Base-by-base conservation (phyloP, 345 rosid species). In the Arabidopsis arenosa region DNA sequence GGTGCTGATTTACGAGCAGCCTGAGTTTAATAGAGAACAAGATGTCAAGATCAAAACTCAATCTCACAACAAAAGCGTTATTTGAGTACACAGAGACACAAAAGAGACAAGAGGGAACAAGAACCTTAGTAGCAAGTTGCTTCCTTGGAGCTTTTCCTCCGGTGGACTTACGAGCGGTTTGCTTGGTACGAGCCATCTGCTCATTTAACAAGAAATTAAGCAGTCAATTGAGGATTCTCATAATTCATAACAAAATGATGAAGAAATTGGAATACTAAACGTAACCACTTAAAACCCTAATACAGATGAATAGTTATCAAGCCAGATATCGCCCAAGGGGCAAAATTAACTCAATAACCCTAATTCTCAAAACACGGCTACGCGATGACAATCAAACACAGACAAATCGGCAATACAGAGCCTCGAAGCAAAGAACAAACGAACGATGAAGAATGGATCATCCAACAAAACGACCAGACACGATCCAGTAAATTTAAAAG, bases 141-240 rank as follows among this genome's bases (percentile, higher is more conserved):
- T 90, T 90, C 87, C 93, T 88, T 1, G 96, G 96, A 33, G 96
- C 96, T 86, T 90, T 90, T 12, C 96, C 96, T 76, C 96, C 96
- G 0, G 96, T 90, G 0, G 96, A 90, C 76, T 90, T 90, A 71
- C 96, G 96, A 23, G 96, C 93, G 64, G 96, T 90, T 73, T 90
- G 93, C 85, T 90, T 90, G 17, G 96, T 90, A 87, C 96, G 96
- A 21, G 96, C 96, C 96, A 90, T 90, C 88, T 84, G 72, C 35
- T 35, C 6, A 49, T 15, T 15, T 49, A 18, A 49, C 26, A 49
- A 49, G 54, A 17, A 1, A 6, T 2, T 17, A 17, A 49, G 11
- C 12, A 7, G 54, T 49, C 54, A 17, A 17, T 47, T 5, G 8
- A 4, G 9, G 18, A 47, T 47, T 15, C 13, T 43, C 1, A 66